Evolutionary conservation across 2,329 filamentous ascomycete genomes (phyloP), one percentile per base, ranked within the genome.

Genomic region (Aspergillus sp.): DNA sequence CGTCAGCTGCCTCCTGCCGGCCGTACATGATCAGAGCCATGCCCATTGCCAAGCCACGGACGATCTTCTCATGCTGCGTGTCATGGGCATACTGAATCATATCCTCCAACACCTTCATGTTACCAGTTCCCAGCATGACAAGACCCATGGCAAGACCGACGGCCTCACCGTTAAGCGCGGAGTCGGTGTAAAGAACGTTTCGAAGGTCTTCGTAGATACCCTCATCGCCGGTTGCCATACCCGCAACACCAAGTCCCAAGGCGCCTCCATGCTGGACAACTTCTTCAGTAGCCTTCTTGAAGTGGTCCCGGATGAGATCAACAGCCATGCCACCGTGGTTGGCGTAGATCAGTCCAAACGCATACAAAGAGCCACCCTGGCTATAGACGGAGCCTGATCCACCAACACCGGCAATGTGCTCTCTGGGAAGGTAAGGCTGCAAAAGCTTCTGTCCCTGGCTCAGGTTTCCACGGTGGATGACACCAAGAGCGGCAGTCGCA

Each of bases 1-100:
- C 89, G 72, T 99, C 94, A 11, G 94, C 94, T 58, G 88, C 88
- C 73, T 99, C 94, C 74, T 97, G 92, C 54, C 91, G 88, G 45
- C 88, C 91, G 64, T 94, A 99, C 93, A 97, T 97, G 77, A 99
- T 96, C 54, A 99, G 79, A 10, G 94, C 91, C 90, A 99, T 97
- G 53, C 94, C 94, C 60, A 99, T 83, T 30, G 94, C 93, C 54
- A 96, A 84, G 68, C 94, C 94, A 46, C 94, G 90, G 20, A 99
- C 91, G 66, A 95, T 97, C 82, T 99, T 99, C 79, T 99, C 94
- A 75, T 99, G 94, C 56, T 95, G 93, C 1, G 94, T 99, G 62
- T 99, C 94, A 66, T 96, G 94, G 3, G 94, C 91, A 67, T 99
- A 99, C 44, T 91, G 88, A 53, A 96, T 94, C 93, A 99, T 96